phyloP scores from a whole-genome alignment of 306 rosid genomes.

The Acacia melanoxylon region DNA sequence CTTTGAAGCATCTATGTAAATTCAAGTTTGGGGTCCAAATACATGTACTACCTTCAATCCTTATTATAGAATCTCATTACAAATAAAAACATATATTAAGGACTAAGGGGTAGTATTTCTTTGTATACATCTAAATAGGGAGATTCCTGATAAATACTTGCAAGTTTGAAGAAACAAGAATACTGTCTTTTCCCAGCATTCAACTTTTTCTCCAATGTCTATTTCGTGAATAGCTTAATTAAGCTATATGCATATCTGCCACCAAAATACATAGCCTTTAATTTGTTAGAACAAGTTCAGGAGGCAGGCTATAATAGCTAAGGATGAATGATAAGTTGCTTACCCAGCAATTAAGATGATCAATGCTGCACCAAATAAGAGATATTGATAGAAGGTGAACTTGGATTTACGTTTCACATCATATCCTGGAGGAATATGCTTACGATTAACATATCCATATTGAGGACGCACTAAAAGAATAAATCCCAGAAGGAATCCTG shows the following conservation, averaged over 20 bases:
- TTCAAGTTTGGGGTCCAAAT: not conserved
- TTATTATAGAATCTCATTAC: too few species aligned
- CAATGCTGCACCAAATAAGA: constrained; percentile 40
- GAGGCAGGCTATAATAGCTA: not conserved
- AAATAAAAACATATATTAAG: too few species aligned
- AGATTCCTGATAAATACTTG: constrained; percentile 32
- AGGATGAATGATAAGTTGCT: not conserved
- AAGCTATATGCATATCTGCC: constrained; percentile 52
- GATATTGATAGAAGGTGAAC: constrained; percentile 67
- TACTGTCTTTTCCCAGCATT: constrained; percentile 3
- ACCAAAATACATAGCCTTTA: not conserved
- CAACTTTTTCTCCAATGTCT: not conserved
- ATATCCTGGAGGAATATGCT: constrained; percentile 67
- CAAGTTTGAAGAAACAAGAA: constrained; percentile 37
- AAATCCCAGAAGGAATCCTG: constrained; percentile 83
- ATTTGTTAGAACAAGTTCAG: not conserved
- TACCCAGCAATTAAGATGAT: constrained; percentile 64
- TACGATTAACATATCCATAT: constrained; percentile 69
- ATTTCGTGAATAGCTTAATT: constrained; percentile 31
- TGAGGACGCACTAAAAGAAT: constrained; percentile 79
- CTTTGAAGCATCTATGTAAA: not conserved
- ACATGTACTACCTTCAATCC: not conserved
- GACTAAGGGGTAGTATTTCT: not conserved
- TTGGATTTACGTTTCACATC: constrained; percentile 54
- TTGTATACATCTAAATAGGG: not conserved